Evolutionary conservation across 2,329 filamentous ascomycete species (phyloP).

Genomic region (Chaetomium olivaceum): DNA sequence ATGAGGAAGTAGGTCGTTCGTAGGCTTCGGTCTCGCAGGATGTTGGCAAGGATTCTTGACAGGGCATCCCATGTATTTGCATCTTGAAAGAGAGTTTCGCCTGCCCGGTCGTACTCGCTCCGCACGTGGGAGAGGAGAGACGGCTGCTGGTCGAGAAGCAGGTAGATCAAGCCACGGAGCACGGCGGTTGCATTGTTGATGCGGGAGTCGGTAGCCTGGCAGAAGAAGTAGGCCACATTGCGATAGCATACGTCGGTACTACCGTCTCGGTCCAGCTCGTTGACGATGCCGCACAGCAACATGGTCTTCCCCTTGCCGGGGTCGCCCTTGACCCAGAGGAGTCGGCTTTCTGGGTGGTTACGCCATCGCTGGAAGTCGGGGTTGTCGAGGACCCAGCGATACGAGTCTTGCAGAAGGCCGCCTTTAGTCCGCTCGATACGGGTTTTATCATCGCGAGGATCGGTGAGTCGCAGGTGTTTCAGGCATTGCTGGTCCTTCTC

Average conservation of each 20-base stretch:
- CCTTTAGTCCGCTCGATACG: constrained; percentile 42
- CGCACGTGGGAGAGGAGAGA: constrained; percentile 40
- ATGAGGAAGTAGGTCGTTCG: constrained; percentile 42
- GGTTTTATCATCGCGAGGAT: constrained; percentile 38
- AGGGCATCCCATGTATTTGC: constrained; percentile 44
- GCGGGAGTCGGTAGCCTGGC: constrained; percentile 28
- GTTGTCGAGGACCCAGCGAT: constrained; percentile 39
- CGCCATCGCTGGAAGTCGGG: constrained; percentile 31
- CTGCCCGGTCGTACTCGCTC: constrained; percentile 22
- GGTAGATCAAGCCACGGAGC: constrained; percentile 38
- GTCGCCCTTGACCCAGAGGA: constrained; percentile 29
- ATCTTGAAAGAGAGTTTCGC: constrained; percentile 37
- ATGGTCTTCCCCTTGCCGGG: constrained; percentile 49
- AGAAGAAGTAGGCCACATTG: constrained; percentile 38
- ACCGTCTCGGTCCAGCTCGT: constrained; percentile 33
- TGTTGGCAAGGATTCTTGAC: constrained; percentile 41
- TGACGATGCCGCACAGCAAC: constrained; percentile 43
- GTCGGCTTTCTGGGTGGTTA: not conserved
- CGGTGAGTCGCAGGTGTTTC: constrained; percentile 25
- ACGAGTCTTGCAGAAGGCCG: constrained; percentile 37
- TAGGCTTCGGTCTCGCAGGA: constrained; percentile 42
- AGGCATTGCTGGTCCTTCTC: constrained; percentile 4
- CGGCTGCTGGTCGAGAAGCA: constrained; percentile 35
- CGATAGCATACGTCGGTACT: not conserved
- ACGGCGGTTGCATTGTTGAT: constrained; percentile 38